Evolutionary conservation across 345 rosid genomes (phyloP), one percentile per base, ranked within the genome.

Genomic region (Gossypium bickii): DNA sequence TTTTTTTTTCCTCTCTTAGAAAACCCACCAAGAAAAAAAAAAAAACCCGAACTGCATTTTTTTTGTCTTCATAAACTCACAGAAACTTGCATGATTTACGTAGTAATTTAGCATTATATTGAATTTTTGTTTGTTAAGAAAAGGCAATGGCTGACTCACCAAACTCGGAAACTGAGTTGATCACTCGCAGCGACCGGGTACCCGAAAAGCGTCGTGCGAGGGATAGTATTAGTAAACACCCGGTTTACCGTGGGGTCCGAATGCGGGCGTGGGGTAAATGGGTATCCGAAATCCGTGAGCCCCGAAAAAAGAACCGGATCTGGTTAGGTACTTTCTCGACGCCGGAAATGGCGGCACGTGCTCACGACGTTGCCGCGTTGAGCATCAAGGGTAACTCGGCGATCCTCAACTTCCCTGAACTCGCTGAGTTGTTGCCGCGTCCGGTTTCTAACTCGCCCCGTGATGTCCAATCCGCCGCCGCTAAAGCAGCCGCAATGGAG

Each of bases 221-320:
- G 75, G 77, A 81, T 22, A 65, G 65, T n/a, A 75, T 72, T 27
- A 22, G 27, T 43, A 70, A 65, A 55, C 85, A 84, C 71, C 88
- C 86, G 55, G 89, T 80, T 20, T 88, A 83, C 75, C 75, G 86
- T 11, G 92, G 92, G 43, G 92, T 88, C 53, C 79, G 92, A 78
- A 85, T 83, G 87, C 80, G 92, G 73, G 43, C 85, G 8, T 88
- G 92, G 92, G 92, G 92, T 1, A 85, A 81, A 67, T 88, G 92
- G 92, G 92, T 88, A 2, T 86, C 92, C 12, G 92, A 88, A 82
- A 88, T 88, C 81, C 82, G 92, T 4, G 88, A 88, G 82, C 92
- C 92, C 68, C 74, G 86, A 67, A 88, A 88, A 82, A 88, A 88
- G 83, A 83, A 16, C 80, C 80, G 92, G 80, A 88, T 88, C 78